phyloP scores from a whole-genome alignment of 768 basidiomycete genomes.

The Boletus sensibilis region DNA sequence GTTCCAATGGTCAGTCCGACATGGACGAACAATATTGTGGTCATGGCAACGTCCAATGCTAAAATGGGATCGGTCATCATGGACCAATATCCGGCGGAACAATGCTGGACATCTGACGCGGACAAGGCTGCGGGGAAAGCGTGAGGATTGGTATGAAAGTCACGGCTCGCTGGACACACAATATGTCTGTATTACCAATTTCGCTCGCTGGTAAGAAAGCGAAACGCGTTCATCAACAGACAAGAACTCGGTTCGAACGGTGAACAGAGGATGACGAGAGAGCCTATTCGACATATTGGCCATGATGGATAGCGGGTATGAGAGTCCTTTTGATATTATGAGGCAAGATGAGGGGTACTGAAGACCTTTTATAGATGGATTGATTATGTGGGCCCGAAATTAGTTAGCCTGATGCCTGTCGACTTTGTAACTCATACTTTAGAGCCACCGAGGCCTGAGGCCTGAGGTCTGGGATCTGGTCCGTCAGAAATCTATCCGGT shows the following conservation, averaged over 20 bases:
- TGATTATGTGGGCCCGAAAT: too few species aligned
- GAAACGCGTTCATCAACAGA: conserved; percentile 45
- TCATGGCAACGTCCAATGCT: conserved; percentile 51
- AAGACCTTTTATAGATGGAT: too few species aligned
- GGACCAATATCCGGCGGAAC: conserved; percentile 51
- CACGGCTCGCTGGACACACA: conserved; percentile 31
- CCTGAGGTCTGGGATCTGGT: too few species aligned
- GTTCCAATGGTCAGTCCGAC: conserved; percentile 55
- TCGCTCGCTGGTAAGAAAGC: conserved; percentile 51
- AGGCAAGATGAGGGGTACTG: too few species aligned
- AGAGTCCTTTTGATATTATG: too few species aligned
- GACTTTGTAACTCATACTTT: too few species aligned
- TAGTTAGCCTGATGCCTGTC: too few species aligned
- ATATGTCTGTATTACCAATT: conserved; percentile 48
- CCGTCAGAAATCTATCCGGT: too few species aligned
- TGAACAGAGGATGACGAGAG: conserved; percentile 46
- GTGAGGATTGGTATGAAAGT: neutral
- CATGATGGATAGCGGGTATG: neutral
- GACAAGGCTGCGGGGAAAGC: conserved; percentile 28
- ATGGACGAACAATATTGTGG: conserved; percentile 52
- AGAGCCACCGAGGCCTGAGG: too few species aligned
- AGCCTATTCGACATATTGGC: conserved; percentile 11
- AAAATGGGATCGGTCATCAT: conserved; percentile 54
- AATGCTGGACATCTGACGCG: conserved; percentile 46
- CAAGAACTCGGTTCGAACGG: conserved; percentile 42